These are phyloP conservation scores for Zanthoxylum bungeanum DNA, from an alignment of 345 rosid species.

Conservation along the genomic window DNA sequence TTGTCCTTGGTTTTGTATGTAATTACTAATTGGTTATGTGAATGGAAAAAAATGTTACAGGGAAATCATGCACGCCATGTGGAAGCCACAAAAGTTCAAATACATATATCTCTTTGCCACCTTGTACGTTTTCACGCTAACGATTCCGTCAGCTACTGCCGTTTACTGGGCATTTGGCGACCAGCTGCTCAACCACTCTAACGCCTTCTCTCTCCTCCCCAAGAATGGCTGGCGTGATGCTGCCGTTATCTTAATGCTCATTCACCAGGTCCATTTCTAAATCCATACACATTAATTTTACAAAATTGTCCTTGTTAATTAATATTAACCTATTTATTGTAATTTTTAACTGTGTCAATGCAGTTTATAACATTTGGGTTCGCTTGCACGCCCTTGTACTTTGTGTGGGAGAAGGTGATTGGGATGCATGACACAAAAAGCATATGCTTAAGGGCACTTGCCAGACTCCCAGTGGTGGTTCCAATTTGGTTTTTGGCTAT, in stretches of 20 bases:
- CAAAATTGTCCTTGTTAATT: not conserved
- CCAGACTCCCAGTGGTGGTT: conserved; percentile 88
- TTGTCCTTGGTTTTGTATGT: too few relatives aligned
- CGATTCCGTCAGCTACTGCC: conserved; percentile 89
- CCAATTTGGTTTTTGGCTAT: conserved; percentile 99
- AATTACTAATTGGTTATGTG: not conserved
- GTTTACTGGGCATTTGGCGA: conserved; percentile 99
- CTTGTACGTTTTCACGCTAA: conserved; percentile 86
- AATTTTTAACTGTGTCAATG: too few relatives aligned
- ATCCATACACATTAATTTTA: not conserved
- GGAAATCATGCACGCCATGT: conserved; percentile 99
- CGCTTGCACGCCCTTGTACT: conserved; percentile 95
- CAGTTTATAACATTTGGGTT: conserved; percentile 99
- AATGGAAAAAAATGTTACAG: conserved; percentile 34
- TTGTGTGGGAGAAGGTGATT: conserved; percentile 99
- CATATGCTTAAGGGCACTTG: conserved; percentile 84
- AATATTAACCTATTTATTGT: too few relatives aligned
- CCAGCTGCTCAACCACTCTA: conserved; percentile 76
- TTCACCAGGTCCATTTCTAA: conserved; percentile 96
- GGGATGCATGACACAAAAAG: conserved; percentile 96
- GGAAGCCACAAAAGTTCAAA: conserved; percentile 98
- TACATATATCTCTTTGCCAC: conserved; percentile 92
- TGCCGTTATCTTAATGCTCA: conserved; percentile 94
- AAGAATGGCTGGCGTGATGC: conserved; percentile 73
- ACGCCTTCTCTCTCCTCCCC: conserved; percentile 92